Conservation (phyloP, 345 rosid species). For the Hibiscus syriacus region DNA sequence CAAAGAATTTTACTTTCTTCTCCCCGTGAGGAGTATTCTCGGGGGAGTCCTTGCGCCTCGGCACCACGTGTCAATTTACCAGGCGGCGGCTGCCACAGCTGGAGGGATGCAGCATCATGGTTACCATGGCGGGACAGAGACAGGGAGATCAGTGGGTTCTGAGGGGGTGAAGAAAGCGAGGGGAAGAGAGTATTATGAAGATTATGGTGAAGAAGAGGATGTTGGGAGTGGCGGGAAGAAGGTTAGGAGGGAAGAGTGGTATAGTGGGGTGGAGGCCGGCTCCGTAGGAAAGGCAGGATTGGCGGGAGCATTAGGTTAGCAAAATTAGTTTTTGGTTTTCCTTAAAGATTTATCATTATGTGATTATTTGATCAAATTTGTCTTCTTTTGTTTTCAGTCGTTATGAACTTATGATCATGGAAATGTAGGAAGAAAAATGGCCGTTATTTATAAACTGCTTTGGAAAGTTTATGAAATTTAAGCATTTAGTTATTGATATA, state of each 20-base stretch:
- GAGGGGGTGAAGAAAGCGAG: conserved; percentile 51
- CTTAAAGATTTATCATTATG: not conserved
- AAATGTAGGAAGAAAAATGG: not conserved
- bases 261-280: conserved; percentile 28
- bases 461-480: too few relatives aligned
- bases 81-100: conserved; percentile 22
- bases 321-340: not conserved
- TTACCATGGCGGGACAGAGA: too few relatives aligned
- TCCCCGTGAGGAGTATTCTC: too few relatives aligned
- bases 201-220: conserved; percentile 42
- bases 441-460: too few relatives aligned
- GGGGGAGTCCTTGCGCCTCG: conserved; percentile 68
- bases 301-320: conserved; percentile 43
- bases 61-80: conserved; percentile 34
- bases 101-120: too few relatives aligned
- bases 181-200: conserved; percentile 49
- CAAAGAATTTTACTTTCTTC: too few relatives aligned
- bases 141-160: conserved; percentile 28
- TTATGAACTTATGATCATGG: not conserved
- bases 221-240: conserved; percentile 64
- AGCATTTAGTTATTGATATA: too few relatives aligned
- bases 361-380: not conserved
- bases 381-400: not conserved
- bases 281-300: conserved; percentile 46
- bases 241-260: conserved; percentile 60